Evolutionary conservation across 768 basidiomycete species (phyloP).

Genomic region (Xerocomellus dryophilus): DNA sequence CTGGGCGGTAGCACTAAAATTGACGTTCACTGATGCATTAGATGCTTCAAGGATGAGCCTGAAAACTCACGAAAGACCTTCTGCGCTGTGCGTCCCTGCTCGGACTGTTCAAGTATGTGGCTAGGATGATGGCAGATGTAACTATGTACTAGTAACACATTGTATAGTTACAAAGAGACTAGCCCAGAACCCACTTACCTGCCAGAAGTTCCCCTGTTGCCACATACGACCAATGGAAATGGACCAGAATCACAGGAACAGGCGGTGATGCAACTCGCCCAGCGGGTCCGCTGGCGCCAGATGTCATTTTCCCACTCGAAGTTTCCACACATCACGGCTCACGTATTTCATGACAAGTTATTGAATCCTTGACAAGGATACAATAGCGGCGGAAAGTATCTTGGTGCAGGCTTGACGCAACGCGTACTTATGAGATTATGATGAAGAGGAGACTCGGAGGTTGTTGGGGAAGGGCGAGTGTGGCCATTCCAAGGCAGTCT

Average conservation of each 20-base stretch:
- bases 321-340: neutral
- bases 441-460: no score
- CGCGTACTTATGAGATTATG: no score
- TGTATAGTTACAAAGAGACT: neutral
- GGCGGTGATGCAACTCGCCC: neutral
- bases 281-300: neutral
- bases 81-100: neutral
- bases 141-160: neutral
- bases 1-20: no score
- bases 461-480: no score
- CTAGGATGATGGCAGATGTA: neutral
- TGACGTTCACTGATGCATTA: no score
- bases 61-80: neutral
- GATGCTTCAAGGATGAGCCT: no score
- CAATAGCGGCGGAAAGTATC: neutral
- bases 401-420: no score
- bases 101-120: neutral
- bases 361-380: neutral
- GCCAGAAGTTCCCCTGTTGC: no score
- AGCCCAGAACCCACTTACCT: neutral
- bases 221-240: no score
- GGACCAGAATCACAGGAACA: neutral
- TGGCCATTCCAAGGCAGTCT: neutral
- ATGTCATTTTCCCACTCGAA: neutral
- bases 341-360: neutral